phyloP scores from a whole-genome alignment of 106 monocot genomes.

The Posidonia australis region DNA sequence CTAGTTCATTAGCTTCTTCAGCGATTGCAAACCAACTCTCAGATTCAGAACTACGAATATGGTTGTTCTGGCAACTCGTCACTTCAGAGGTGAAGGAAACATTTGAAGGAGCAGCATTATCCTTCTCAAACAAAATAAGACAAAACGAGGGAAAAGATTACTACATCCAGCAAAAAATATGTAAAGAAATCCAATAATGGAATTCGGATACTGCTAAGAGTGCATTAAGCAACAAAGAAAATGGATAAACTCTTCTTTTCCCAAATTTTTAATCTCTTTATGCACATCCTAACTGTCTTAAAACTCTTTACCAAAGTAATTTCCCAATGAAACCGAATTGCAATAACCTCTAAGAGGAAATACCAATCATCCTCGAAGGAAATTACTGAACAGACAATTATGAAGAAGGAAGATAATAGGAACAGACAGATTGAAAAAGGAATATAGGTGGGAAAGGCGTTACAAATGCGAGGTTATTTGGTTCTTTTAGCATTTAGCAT shows the following conservation, averaged over 20 bases:
- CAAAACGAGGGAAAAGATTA: background rate
- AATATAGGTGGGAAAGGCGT: too few species aligned
- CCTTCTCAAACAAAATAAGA: slow-evolving; percentile 23
- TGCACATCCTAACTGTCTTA: background rate
- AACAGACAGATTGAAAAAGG: too few species aligned
- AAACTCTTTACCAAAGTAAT: too few species aligned
- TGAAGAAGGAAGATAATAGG: too few species aligned
- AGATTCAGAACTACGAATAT: slow-evolving; percentile 6
- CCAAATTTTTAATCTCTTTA: background rate
- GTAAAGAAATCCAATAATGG: background rate
- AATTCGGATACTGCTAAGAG: background rate
- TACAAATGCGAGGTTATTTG: too few species aligned
- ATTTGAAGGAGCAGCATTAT: slow-evolving; percentile 22
- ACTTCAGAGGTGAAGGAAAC: slow-evolving; percentile 14
- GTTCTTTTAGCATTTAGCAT: too few species aligned
- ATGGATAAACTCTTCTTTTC: background rate
- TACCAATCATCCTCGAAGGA: too few species aligned
- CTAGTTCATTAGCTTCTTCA: slow-evolving; percentile 14
- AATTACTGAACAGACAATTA: too few species aligned
- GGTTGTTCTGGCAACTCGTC: slow-evolving; percentile 11
- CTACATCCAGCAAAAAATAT: background rate
- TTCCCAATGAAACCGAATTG: too few species aligned
- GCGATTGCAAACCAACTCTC: slow-evolving; percentile 6
- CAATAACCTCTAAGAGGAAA: too few species aligned
- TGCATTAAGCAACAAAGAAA: too few species aligned